Evolutionary conservation across 345 rosid genomes (phyloP).

Genomic region (Hypericum androsaemum): DNA sequence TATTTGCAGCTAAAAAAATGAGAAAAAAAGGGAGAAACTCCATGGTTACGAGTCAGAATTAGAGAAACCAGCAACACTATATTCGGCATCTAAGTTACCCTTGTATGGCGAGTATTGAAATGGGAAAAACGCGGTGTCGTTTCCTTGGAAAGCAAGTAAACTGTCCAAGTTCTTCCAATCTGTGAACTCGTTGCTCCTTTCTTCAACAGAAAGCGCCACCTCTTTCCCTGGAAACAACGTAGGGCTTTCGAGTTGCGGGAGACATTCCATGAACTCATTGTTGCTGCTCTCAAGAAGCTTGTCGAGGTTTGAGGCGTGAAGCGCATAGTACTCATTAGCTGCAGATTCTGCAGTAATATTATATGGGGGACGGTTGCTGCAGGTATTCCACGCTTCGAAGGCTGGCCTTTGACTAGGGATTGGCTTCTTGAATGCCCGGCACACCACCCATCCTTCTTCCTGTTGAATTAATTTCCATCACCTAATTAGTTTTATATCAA

Average conservation of each 20-base stretch:
- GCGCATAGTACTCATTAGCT: too few species aligned
- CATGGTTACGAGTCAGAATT: too few species aligned
- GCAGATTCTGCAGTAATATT: slow-evolving; percentile 5
- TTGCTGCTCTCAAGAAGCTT: slow-evolving; percentile 25
- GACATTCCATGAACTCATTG: slow-evolving; percentile 29
- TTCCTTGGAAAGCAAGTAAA: slow-evolving; percentile 37
- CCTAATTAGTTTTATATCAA: too few species aligned
- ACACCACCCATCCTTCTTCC: slow-evolving; percentile 99
- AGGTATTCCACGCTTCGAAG: slow-evolving; percentile 52
- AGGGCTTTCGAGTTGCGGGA: slow-evolving; percentile 68
- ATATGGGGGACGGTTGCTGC: not conserved
- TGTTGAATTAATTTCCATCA: slow-evolving; percentile 13
- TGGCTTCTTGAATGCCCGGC: slow-evolving; percentile 88
- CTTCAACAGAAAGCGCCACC: slow-evolving; percentile 32
- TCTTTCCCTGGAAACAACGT: slow-evolving; percentile 20
- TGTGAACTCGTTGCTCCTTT: slow-evolving; percentile 29
- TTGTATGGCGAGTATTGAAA: slow-evolving; percentile 18
- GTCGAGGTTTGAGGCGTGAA: too few species aligned
- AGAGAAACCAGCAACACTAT: too few species aligned
- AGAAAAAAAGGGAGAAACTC: too few species aligned
- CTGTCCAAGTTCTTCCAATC: slow-evolving; percentile 64
- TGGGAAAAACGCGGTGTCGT: slow-evolving; percentile 3
- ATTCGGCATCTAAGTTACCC: too few species aligned
- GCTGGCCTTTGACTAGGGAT: slow-evolving; percentile 64
- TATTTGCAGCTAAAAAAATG: too few species aligned